Evolutionary conservation across 805 yeast species (phyloP).

Genomic region (baker's yeast (Saccharomyces cerevisiae)): DNA sequence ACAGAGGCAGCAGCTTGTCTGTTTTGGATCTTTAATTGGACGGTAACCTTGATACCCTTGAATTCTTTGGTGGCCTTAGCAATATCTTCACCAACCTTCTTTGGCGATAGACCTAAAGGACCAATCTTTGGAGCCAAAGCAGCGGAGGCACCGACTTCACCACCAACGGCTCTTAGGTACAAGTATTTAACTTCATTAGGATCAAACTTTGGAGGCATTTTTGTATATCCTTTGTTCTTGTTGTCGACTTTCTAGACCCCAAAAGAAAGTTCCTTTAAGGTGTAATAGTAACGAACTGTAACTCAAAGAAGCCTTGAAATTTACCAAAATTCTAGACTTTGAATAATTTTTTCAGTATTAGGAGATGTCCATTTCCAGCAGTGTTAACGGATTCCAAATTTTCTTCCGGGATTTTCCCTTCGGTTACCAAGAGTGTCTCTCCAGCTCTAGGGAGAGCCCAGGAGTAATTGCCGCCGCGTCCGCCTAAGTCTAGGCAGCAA

Average conservation of each 20-base stretch:
- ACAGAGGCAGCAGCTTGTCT: conserved; percentile 99
- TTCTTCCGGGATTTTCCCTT: neutral
- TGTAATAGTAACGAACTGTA: neutral
- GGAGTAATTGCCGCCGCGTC: neutral
- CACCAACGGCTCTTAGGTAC: conserved; percentile 99
- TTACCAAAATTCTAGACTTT: neutral
- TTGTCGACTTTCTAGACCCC: conserved; percentile 3
- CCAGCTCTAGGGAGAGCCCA: neutral
- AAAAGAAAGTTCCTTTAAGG: neutral
- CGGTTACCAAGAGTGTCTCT: neutral
- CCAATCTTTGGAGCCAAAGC: conserved; percentile 99
- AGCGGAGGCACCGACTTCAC: conserved; percentile 99
- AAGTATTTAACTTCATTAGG: conserved; percentile 97
- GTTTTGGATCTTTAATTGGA: conserved; percentile 97
- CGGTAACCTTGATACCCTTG: conserved; percentile 99
- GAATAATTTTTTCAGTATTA: neutral
- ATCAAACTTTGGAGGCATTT: conserved; percentile 97
- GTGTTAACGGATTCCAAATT: neutral
- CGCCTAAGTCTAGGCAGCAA: neutral
- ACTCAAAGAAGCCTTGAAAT: neutral
- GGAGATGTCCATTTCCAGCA: neutral
- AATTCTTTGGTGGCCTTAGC: conserved; percentile 98
- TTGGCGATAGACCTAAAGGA: conserved; percentile 99
- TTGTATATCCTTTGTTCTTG: conserved; percentile 15
- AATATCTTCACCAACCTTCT: conserved; percentile 99